These are phyloP conservation scores for Nannizziopsis barbatae DNA, from an alignment of 2,329 filamentous ascomycete genomes.

Conservation along the genomic window DNA sequence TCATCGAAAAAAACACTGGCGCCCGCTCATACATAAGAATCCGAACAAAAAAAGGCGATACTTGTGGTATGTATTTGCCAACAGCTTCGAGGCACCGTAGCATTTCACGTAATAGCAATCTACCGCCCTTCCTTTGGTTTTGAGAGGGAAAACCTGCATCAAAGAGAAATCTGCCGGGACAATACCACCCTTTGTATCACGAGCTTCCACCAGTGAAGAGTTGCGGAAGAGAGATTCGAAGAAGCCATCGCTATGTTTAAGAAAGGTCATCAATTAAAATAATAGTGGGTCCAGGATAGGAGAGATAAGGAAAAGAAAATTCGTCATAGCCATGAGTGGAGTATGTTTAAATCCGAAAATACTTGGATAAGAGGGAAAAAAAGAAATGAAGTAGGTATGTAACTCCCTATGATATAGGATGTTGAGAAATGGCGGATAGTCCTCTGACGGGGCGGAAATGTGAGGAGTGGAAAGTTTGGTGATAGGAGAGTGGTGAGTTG, in stretches of 20 bases:
- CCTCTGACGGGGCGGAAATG: not conserved
- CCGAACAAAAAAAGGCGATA: not conserved
- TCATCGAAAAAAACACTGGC: too few species aligned
- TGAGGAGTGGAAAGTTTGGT: too few species aligned
- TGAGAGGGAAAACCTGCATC: not conserved
- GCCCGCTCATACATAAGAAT: not conserved
- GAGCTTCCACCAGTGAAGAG: too few species aligned
- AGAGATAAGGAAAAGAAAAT: not conserved
- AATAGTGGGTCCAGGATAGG: not conserved
- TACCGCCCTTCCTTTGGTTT: not conserved
- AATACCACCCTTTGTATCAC: too few species aligned
- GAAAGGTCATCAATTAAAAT: slow-evolving; percentile 7
- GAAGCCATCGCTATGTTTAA: not conserved
- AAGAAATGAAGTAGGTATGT: not conserved
- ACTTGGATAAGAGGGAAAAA: not conserved
- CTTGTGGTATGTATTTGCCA: not conserved
- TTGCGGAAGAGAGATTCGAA: not conserved
- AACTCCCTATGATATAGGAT: too few species aligned
- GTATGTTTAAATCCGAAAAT: not conserved
- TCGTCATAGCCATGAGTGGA: slow-evolving; percentile 8
- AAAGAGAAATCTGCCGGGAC: too few species aligned
- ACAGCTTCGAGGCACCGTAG: not conserved
- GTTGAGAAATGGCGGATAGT: too few species aligned
- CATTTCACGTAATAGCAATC: not conserved
- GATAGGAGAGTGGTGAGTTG: too few species aligned